phyloP scores from a whole-genome alignment of 805 yeast species.

The Metschnikowia lunata region DNA sequence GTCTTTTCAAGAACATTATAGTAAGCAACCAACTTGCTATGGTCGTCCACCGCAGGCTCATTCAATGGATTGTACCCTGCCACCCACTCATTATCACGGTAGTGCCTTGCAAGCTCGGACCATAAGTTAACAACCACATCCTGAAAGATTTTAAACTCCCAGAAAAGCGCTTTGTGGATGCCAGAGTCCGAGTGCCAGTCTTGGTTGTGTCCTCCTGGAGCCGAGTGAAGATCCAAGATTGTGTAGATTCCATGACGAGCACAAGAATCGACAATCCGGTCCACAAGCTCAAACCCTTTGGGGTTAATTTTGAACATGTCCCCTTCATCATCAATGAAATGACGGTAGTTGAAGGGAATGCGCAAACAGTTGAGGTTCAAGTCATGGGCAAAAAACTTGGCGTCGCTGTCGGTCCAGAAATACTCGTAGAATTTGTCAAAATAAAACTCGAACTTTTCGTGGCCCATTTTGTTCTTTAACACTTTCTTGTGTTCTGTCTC shows the following conservation, averaged over 20 bases:
- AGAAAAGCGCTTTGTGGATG: conserved; percentile 44
- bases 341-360: conserved; percentile 51
- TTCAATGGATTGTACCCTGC: conserved; percentile 55
- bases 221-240: conserved; percentile 46
- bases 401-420: conserved; percentile 50
- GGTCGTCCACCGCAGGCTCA: conserved; percentile 48
- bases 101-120: conserved; percentile 42
- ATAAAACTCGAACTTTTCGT: conserved; percentile 45
- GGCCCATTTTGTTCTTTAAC: conserved; percentile 37
- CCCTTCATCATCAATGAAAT: conserved; percentile 43
- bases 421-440: conserved; percentile 50
- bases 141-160: conserved; percentile 48
- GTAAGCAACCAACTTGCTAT: conserved; percentile 35
- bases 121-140: conserved; percentile 44
- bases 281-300: conserved; percentile 43
- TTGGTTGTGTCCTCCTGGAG: conserved; percentile 53
- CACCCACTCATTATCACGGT: conserved; percentile 44
- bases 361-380: conserved; percentile 45
- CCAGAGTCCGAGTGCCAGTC: conserved; percentile 51
- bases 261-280: conserved; percentile 41
- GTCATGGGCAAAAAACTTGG: conserved; percentile 38
- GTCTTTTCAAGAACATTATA: conserved; percentile 36
- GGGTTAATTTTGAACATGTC: conserved; percentile 41
- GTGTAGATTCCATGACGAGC: conserved; percentile 45
- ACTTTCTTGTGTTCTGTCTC: conserved; percentile 48